phyloP scores from a whole-genome alignment of 306 rosid species.

The Luffa aegyptiaca region DNA sequence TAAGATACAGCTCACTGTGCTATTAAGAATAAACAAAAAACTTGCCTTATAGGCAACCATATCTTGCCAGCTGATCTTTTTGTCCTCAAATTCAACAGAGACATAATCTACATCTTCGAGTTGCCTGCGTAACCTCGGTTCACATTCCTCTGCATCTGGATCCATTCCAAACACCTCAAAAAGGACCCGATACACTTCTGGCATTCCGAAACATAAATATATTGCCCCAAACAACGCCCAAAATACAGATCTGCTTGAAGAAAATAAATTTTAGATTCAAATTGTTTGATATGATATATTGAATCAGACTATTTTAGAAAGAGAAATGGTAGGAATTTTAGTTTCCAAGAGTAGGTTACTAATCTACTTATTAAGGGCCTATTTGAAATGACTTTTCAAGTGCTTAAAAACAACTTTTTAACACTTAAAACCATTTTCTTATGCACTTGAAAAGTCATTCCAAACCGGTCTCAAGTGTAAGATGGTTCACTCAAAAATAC shows the following conservation, averaged over 20 bases:
- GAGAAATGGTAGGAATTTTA: background rate
- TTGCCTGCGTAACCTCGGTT: constrained; percentile 75
- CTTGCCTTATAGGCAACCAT: constrained; percentile 75
- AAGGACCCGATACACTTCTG: constrained; percentile 92
- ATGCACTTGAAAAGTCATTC: no score
- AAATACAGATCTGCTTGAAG: constrained; percentile 65
- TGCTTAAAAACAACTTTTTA: no score
- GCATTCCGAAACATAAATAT: constrained; percentile 90
- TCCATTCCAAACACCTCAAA: constrained; percentile 98
- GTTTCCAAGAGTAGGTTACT: background rate
- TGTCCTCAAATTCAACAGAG: constrained; percentile 76
- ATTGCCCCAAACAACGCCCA: constrained; percentile 98
- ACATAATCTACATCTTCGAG: constrained; percentile 93
- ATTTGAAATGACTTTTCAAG: no score
- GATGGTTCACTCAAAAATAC: background rate
- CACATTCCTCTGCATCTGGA: constrained; percentile 77
- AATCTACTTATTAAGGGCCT: background rate
- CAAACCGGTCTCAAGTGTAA: no score
- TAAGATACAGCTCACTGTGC: background rate
- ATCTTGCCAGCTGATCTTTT: constrained; percentile 85
- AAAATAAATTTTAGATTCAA: constrained; percentile 13
- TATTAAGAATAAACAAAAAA: constrained; percentile 10
- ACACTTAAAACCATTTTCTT: no score
- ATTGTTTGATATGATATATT: background rate
- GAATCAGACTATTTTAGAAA: background rate